Conservation (phyloP, 495 filamentous ascomycete genomes). For the Neurospora cerealis region DNA sequence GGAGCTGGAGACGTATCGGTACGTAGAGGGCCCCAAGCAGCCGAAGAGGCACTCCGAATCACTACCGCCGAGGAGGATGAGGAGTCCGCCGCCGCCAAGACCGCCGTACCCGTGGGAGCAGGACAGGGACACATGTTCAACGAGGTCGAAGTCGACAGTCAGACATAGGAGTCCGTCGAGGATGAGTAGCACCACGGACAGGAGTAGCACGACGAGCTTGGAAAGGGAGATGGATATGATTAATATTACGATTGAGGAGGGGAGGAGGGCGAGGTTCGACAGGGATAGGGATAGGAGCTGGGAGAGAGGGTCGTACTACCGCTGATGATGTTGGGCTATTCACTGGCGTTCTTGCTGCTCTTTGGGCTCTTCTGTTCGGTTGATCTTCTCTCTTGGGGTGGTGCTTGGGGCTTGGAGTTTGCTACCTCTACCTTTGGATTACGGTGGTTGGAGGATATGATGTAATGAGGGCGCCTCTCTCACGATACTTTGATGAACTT, state of each 20-base stretch:
- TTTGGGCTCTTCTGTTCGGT: not conserved
- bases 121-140: not conserved
- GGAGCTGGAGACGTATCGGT: slow-evolving; percentile 36
- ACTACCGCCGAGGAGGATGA: not conserved
- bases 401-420: not conserved
- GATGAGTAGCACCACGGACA: not conserved
- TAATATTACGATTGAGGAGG: slow-evolving; percentile 4
- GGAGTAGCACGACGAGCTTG: not conserved
- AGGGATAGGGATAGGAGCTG: not conserved
- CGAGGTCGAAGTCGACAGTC: not conserved
- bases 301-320: not conserved
- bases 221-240: slow-evolving; percentile 6
- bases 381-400: not conserved
- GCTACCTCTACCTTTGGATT: not conserved
- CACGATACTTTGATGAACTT: not conserved
- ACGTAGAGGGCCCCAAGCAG: slow-evolving; percentile 29
- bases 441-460: not conserved
- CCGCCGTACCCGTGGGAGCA: not conserved
- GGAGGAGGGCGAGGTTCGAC: not conserved
- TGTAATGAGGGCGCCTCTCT: not conserved
- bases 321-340: not conserved
- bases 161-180: not conserved
- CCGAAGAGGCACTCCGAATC: not conserved
- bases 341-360: too few relatives aligned
- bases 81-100: not conserved